Evolutionary conservation across 345 rosid genomes (phyloP).

Genomic region (Acer negundo): DNA sequence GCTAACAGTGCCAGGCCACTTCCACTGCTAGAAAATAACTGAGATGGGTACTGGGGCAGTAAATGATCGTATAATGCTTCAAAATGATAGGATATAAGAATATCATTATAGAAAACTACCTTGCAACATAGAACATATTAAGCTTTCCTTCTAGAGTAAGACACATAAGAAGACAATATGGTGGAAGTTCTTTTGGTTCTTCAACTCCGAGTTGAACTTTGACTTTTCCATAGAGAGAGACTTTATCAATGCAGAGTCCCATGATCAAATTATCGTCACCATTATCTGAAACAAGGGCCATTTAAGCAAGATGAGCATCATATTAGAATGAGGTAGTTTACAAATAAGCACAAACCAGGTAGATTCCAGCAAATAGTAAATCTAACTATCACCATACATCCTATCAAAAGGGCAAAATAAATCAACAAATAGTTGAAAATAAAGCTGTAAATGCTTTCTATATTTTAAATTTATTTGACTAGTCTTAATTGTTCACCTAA

Average conservation of each 20-base stretch:
- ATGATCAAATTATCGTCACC: conserved; percentile 81
- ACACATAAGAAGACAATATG: conserved; percentile 72
- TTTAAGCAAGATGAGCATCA: conserved; percentile 16
- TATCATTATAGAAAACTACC: conserved; percentile 45
- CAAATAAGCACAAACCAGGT: background rate
- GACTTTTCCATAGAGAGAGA: conserved; percentile 60
- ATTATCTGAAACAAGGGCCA: conserved; percentile 49
- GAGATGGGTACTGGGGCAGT: background rate
- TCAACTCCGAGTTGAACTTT: conserved; percentile 65
- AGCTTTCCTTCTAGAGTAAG: conserved; percentile 95
- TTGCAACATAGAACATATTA: conserved; percentile 71
- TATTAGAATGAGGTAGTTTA: background rate
- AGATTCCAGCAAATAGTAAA: background rate
- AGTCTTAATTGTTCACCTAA: background rate
- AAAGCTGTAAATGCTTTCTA: background rate
- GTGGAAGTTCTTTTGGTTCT: conserved; percentile 70
- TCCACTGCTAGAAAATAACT: conserved; percentile 7
- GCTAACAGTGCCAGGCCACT: background rate
- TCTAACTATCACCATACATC: background rate
- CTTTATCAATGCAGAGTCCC: conserved; percentile 80
- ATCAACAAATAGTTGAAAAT: conserved; percentile 1
- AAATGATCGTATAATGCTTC: background rate
- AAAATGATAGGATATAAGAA: background rate
- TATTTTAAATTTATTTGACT: background rate
- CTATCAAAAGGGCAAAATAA: background rate